A percentile compares a stretch with the other conserved stretches of the same genome.
phyloP scores from a whole-genome alignment of 2,329 filamentous ascomycete species.

The Dothistroma pini region DNA sequence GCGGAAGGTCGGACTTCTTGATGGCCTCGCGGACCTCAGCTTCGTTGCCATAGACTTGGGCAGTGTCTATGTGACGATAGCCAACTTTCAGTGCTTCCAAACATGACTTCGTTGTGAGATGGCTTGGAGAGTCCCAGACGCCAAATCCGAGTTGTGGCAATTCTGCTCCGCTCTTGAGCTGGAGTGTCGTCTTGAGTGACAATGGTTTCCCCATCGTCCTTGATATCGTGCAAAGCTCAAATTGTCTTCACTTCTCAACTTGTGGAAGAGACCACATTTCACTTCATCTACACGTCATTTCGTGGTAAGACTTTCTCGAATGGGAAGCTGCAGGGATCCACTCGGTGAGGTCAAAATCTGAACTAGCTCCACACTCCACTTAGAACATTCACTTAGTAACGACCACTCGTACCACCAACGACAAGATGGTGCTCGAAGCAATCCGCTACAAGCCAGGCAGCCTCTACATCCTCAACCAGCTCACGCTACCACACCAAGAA shows the following conservation, averaged over 20 bases:
- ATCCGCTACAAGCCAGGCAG: constrained; percentile 71
- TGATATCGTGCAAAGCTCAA: neutral
- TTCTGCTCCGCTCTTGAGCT: constrained; percentile 43
- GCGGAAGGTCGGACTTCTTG: constrained; percentile 52
- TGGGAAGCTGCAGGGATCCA: neutral
- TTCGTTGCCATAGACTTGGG: constrained; percentile 69
- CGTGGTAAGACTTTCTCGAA: neutral
- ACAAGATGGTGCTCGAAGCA: constrained; percentile 62
- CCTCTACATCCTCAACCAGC: constrained; percentile 76
- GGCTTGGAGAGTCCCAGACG: constrained; percentile 55
- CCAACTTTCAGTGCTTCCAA: constrained; percentile 55
- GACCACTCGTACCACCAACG: neutral
- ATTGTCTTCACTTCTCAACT: neutral
- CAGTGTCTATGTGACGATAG: constrained; percentile 65
- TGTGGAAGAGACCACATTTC: neutral
- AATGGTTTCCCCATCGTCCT: constrained; percentile 2
- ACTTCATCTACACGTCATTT: neutral
- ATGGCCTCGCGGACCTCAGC: constrained; percentile 62
- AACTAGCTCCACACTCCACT: neutral
- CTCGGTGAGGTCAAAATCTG: neutral
- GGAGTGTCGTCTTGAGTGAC: neutral
- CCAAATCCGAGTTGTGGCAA: constrained; percentile 70
- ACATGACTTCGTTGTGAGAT: constrained; percentile 49
- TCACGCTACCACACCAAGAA: constrained; percentile 75
- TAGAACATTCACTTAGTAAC: neutral